Evolutionary conservation across 2,329 filamentous ascomycete species (phyloP).

Genomic region (Ophiostoma sp.): DNA sequence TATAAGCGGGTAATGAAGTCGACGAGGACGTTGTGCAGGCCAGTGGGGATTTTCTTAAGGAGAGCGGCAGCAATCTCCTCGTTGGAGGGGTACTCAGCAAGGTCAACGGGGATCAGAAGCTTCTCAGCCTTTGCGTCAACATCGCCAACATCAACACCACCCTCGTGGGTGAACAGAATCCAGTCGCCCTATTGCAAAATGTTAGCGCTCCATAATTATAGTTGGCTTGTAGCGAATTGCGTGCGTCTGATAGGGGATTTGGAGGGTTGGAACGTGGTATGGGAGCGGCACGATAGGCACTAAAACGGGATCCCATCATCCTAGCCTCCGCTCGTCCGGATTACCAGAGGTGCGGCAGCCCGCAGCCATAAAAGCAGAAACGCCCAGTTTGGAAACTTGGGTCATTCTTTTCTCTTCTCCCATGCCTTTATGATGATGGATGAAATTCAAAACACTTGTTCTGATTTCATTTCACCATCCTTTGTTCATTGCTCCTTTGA

Average conservation of each 20-base stretch:
- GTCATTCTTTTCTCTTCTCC: slow-evolving; percentile 9
- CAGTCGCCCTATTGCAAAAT: slow-evolving; percentile 71
- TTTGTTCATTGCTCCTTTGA: slow-evolving; percentile 9
- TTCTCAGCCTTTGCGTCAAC: slow-evolving; percentile 99
- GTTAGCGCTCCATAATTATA: slow-evolving; percentile 23
- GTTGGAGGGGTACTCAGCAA: slow-evolving; percentile 91
- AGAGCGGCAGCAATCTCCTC: slow-evolving; percentile 80
- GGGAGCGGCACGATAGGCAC: not conserved
- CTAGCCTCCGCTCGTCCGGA: slow-evolving; percentile 44
- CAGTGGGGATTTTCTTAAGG: slow-evolving; percentile 88
- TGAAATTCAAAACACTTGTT: slow-evolving; percentile 12
- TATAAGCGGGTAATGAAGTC: slow-evolving; percentile 99
- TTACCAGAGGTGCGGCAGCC: slow-evolving; percentile 13
- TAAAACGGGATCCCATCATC: slow-evolving; percentile 34
- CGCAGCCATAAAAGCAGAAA: slow-evolving; percentile 17
- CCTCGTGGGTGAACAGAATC: slow-evolving; percentile 99
- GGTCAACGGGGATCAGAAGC: slow-evolving; percentile 93
- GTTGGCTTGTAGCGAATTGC: not conserved
- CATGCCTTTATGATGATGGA: not conserved
- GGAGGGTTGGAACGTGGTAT: not conserved
- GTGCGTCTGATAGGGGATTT: slow-evolving; percentile 17
- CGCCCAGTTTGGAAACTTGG: slow-evolving; percentile 10
- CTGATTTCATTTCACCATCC: not conserved
- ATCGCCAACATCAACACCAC: slow-evolving; percentile 98
- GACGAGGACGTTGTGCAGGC: slow-evolving; percentile 94